Evolutionary conservation across 495 filamentous ascomycete genomes (phyloP), one percentile per base, ranked within the genome.

Genomic region (Geopyxis carbonaria): DNA sequence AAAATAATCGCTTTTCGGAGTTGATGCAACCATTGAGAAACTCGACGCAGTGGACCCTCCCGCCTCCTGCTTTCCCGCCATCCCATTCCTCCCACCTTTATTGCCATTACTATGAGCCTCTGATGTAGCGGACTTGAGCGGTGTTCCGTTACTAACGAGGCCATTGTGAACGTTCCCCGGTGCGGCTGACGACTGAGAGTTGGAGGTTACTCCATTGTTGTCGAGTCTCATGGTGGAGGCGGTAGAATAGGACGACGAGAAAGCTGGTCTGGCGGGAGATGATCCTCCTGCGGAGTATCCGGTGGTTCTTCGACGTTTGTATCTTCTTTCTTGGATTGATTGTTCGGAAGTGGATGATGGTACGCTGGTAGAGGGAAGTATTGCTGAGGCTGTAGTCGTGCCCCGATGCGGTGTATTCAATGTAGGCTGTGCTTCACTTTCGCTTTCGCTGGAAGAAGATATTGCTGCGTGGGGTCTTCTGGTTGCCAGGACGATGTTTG

Each of bases 1-100:
- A 46, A 72, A 78, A 52, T 75, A 82, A 34, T 55, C 55, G 20
- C 55, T 48, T 8, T 56, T 43, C 16, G 52, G 51, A n/a, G n/a
- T n/a, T n/a, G n/a, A n/a, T 13, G 57, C 47, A 47, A 64, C 39
- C 47, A 43, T 48, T 9, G 15, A 6, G 23, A 7, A 33, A 27
- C 43, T 51, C 10, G 50, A 53, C 16, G 50, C 51, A n/a, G 50
- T 43, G 22, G 43, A 45, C n/a, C 51, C 56, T 14, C 43, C 52
- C 13, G 27, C 34, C 9, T 55, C 52, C 20, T 24, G 43, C 33
- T 56, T 56, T 31, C 36, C 36, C 19, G 40, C 23, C 20, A 46
- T 49, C 20, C 51, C 52, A 47, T 56, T 51, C 32, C 47, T 55
- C 28, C 39, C 40, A 22, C 44, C 40, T 16, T 43, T 36, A 44